Conservation (phyloP, 2,329 filamentous ascomycete species). For the Ciborinia camelliae region DNA sequence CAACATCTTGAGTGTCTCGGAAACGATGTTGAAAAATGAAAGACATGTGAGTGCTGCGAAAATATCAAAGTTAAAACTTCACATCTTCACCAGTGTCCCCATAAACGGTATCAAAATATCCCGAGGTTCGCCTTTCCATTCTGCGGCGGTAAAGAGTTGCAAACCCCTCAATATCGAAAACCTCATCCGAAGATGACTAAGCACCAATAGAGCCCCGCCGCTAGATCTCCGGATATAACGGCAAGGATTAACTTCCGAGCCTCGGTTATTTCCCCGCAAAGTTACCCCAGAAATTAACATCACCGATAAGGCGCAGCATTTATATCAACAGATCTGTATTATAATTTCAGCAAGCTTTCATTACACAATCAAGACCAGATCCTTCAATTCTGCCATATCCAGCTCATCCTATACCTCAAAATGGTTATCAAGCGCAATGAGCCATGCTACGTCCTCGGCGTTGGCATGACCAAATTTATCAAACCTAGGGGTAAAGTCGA, state of each 20-base stretch:
- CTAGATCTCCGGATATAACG: background rate
- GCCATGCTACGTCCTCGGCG: conserved; percentile 82
- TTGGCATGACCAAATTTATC: conserved; percentile 99
- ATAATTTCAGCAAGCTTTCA: background rate
- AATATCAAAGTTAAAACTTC: no score
- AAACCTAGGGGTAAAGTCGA: conserved; percentile 92
- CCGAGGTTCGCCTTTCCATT: no score
- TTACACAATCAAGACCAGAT: background rate
- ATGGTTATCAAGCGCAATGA: conserved; percentile 33
- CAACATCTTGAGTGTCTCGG: no score
- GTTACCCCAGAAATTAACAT: background rate
- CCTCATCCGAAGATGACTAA: background rate
- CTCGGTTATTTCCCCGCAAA: conserved; percentile 14
- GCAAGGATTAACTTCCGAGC: background rate
- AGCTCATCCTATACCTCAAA: background rate
- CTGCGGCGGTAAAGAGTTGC: no score
- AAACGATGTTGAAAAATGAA: no score
- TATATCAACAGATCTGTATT: background rate
- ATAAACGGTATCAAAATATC: no score
- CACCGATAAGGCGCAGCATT: background rate
- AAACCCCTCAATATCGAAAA: no score
- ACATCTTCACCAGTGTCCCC: no score
- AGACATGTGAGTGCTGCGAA: no score
- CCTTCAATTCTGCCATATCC: no score
- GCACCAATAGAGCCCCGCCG: background rate